Evolutionary conservation across 23 red algal species (phyloP), one percentile per base, ranked within the genome.

Genomic region (Gracilariopsis chorda): DNA sequence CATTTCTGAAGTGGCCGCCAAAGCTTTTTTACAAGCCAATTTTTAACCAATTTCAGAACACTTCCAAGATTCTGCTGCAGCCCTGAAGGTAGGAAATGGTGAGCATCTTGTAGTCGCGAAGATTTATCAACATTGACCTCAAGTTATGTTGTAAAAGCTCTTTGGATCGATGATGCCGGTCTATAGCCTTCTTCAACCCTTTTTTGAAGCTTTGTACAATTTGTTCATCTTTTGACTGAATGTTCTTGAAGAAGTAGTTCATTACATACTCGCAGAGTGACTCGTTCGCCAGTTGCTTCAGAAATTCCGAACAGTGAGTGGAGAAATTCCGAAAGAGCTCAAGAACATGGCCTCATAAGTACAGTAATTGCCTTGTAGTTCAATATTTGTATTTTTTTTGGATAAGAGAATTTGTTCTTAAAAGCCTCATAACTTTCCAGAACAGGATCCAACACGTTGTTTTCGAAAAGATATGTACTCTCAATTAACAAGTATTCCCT

Each of bases 21-120:
- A 34, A 99, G 90, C 71, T 94, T 95, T 28, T 99, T 93, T 19
- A 87, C 9, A 98, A 58, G 35, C 84, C 58, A 0, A 94, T 64
- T 58, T 98, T 98, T 44, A 98, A 98, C 95, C 95, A 98, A 52
- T 82, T 43, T 32, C 78, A 94, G 19, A 98, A 87, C 5, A 95
- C 53, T 42, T 94, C 91, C 30, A 98, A 79, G 34, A 98, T 91
- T 52, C 91, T 59, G 41, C 86, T 61, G 43, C 94, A 57, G 7
- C 90, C 85, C 33, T 69, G 42, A 39, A 94, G 37, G 68, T 94
- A 98, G 20, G 70, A 57, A 28, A 94, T 72, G 5, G 84, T 85
- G 33, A 98, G 84, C 70, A 67, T 92, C 32, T 87, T 83, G 37
- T 85, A 91, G 52, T 98, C 95, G 12, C 51, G 52, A 25, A 98